Percentiles rank a stretch among this genome's conserved stretches.
phyloP scores from a whole-genome alignment of 495 filamentous ascomycete species.

The Parathielavia appendiculata region DNA sequence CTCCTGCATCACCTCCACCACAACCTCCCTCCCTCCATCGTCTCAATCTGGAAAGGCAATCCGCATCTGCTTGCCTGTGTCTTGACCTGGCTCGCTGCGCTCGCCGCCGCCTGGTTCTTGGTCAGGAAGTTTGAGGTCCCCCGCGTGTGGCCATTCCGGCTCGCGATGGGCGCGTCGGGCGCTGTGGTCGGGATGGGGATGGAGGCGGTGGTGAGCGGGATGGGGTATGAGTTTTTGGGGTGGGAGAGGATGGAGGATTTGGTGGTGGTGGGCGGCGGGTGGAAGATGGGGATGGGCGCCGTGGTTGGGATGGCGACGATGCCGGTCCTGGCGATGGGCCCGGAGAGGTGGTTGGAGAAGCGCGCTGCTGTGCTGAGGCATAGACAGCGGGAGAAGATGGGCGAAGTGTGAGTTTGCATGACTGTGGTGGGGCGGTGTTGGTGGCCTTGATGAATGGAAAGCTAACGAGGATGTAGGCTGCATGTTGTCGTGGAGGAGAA shows the following conservation, averaged over 20 bases:
- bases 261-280: not conserved
- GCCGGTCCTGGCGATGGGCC: slow-evolving; percentile 6
- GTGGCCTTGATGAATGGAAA: not conserved
- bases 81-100: slow-evolving; percentile 8
- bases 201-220: slow-evolving; percentile 11
- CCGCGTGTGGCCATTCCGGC: slow-evolving; percentile 19
- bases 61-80: slow-evolving; percentile 4
- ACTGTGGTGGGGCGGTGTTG: too few relatives aligned
- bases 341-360: slow-evolving; percentile 1
- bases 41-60: not conserved
- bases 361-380: not conserved
- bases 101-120: slow-evolving; percentile 16
- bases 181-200: slow-evolving; percentile 13
- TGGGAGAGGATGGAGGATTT: not conserved
- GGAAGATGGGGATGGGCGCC: not conserved
- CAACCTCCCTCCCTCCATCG: not conserved
- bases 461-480: not conserved
- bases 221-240: slow-evolving; percentile 14
- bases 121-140: slow-evolving; percentile 26
- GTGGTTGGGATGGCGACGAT: slow-evolving; percentile 2
- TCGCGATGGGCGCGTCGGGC: slow-evolving; percentile 22
- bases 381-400: not conserved
- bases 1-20: not conserved
- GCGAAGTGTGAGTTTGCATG: not conserved
- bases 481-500: not conserved